Evolutionary conservation across 495 filamentous ascomycete genomes (phyloP).

Genomic region (Talaromyces nanjingensis): DNA sequence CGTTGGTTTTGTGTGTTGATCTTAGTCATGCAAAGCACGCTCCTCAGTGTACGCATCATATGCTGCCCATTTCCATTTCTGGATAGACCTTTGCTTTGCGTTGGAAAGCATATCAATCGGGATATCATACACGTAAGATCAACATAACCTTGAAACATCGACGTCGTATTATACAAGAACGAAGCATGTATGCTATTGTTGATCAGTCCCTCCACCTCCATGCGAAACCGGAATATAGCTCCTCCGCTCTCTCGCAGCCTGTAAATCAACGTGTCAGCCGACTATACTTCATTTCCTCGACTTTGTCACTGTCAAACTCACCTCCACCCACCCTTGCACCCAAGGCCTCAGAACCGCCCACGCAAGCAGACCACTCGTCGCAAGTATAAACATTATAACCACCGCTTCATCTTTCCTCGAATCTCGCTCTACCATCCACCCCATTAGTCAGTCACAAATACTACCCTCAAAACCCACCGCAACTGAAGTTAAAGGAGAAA

Average conservation of each 20-base stretch:
- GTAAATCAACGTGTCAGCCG: slow-evolving; percentile 10
- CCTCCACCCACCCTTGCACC: slow-evolving; percentile 52
- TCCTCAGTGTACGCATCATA: background rate
- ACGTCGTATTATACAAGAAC: background rate
- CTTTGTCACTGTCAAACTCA: slow-evolving; percentile 17
- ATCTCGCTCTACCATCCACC: slow-evolving; percentile 57
- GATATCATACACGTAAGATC: background rate
- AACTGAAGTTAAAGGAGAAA: background rate
- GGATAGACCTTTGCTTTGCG: too few relatives aligned
- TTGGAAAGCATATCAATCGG: background rate
- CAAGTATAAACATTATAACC: slow-evolving; percentile 85
- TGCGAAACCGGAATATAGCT: slow-evolving; percentile 38
- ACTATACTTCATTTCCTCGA: background rate
- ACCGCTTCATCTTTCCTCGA: slow-evolving; percentile 84
- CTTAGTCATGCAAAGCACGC: background rate
- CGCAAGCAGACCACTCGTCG: slow-evolving; percentile 71
- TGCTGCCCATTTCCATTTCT: background rate
- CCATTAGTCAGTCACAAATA: slow-evolving; percentile 7
- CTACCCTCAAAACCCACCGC: background rate
- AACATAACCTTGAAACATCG: background rate
- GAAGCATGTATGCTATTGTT: background rate
- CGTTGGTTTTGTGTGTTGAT: background rate
- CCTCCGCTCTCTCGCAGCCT: slow-evolving; percentile 39
- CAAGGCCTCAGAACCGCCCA: slow-evolving; percentile 72
- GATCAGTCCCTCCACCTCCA: background rate